phyloP scores from a whole-genome alignment of 2,329 filamentous ascomycete genomes.

The Paraconiothyrium sp. region DNA sequence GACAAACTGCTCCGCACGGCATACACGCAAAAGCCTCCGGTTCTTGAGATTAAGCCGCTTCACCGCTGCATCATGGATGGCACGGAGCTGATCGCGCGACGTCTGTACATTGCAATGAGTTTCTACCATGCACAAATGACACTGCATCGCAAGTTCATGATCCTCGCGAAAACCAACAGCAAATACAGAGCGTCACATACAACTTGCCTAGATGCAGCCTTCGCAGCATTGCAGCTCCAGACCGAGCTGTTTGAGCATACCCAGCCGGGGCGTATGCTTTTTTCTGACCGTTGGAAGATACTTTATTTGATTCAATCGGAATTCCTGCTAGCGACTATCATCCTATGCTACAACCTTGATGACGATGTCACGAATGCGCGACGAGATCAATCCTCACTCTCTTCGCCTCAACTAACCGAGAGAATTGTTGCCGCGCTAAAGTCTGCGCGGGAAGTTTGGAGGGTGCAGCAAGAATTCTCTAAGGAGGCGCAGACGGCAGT shows the following conservation, averaged over 20 bases:
- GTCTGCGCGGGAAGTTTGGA: not conserved
- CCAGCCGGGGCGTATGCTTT: slow-evolving; percentile 4
- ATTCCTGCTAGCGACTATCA: slow-evolving; percentile 5
- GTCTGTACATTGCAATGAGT: slow-evolving; percentile 5
- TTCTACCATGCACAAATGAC: slow-evolving; percentile 8
- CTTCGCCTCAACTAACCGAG: not conserved
- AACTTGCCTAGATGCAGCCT: not conserved
- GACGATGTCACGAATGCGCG: not conserved
- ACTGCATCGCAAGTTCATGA: slow-evolving; percentile 9
- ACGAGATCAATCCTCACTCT: not conserved
- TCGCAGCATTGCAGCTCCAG: not conserved
- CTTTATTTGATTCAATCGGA: slow-evolving; percentile 2
- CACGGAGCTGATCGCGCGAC: not conserved
- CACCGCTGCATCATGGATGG: slow-evolving; percentile 4
- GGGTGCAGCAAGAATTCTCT: not conserved
- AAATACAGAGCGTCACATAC: not conserved
- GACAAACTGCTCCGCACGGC: not conserved
- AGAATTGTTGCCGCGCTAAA: not conserved
- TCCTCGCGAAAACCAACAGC: slow-evolving; percentile 1
- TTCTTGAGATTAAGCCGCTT: slow-evolving; percentile 4
- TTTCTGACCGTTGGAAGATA: slow-evolving; percentile 6
- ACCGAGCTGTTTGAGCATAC: slow-evolving; percentile 3
- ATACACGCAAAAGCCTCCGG: not conserved
- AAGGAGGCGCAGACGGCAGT: slow-evolving; percentile 3
- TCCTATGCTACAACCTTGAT: slow-evolving; percentile 4